phyloP scores from a whole-genome alignment of 2,329 filamentous ascomycete genomes.

The Ophiostoma quercus region DNA sequence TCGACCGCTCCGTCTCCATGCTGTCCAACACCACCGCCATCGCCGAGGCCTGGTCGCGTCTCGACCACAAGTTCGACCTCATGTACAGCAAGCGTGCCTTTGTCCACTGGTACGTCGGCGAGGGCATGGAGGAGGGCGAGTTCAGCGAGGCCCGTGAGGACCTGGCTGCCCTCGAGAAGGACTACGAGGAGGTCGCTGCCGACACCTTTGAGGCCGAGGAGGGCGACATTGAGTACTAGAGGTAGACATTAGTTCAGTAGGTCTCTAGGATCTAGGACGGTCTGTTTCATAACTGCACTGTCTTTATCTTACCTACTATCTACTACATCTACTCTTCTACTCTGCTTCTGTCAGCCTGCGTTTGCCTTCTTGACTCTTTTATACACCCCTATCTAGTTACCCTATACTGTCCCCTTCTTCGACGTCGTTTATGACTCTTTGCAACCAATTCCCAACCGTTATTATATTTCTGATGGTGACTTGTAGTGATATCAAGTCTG shows the following conservation, averaged over 20 bases:
- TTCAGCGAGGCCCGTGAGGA: slow-evolving; percentile 85
- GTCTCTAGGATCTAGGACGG: not conserved
- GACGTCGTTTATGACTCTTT: slow-evolving; percentile 6
- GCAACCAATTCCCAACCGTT: not conserved
- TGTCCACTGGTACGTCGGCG: slow-evolving; percentile 76
- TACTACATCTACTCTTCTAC: too few relatives aligned
- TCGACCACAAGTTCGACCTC: slow-evolving; percentile 71
- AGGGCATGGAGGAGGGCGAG: slow-evolving; percentile 90
- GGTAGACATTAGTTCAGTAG: too few relatives aligned
- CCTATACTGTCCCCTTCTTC: not conserved
- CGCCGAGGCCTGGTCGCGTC: slow-evolving; percentile 65
- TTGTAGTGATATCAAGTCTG: too few relatives aligned
- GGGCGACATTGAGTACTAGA: slow-evolving; percentile 72
- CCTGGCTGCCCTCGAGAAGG: slow-evolving; percentile 76
- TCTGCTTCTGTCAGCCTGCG: not conserved
- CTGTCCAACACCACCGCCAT: slow-evolving; percentile 71
- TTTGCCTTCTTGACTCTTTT: slow-evolving; percentile 4
- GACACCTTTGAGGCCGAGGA: slow-evolving; percentile 64
- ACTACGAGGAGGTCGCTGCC: slow-evolving; percentile 78
- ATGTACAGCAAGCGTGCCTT: slow-evolving; percentile 76
- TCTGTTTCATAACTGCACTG: too few relatives aligned
- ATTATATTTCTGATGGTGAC: not conserved
- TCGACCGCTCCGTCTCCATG: slow-evolving; percentile 62
- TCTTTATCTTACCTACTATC: too few relatives aligned
- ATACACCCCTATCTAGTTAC: not conserved